Evolutionary conservation across 495 filamentous ascomycete genomes (phyloP).

Genomic region (Sporormia fimetaria): DNA sequence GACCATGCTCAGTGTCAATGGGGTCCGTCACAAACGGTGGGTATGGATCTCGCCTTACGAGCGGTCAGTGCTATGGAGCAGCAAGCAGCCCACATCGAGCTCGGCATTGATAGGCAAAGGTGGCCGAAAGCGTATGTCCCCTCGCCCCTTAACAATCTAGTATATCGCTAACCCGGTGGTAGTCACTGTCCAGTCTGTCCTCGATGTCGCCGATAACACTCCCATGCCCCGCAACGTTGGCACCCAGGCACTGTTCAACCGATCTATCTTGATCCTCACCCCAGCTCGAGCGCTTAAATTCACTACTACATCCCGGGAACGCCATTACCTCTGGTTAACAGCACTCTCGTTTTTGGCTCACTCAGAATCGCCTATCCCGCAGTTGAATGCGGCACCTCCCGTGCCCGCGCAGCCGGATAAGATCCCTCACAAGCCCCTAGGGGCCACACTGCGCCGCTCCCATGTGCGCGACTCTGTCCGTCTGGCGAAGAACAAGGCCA

Average conservation of each 20-base stretch:
- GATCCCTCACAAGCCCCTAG: slow-evolving; percentile 1
- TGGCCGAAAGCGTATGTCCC: slow-evolving; percentile 79
- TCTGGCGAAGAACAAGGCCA: slow-evolving; percentile 68
- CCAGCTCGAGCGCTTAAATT: slow-evolving; percentile 92
- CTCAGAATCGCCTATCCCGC: slow-evolving; percentile 45
- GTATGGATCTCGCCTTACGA: slow-evolving; percentile 98
- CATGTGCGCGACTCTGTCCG: slow-evolving; percentile 85
- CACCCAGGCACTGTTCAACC: slow-evolving; percentile 56
- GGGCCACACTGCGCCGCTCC: slow-evolving; percentile 39
- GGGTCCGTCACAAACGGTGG: slow-evolving; percentile 85
- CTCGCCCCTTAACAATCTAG: not conserved
- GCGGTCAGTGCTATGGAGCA: slow-evolving; percentile 93
- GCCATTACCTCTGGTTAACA: slow-evolving; percentile 92
- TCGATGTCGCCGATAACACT: slow-evolving; percentile 93
- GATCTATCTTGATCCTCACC: slow-evolving; percentile 90
- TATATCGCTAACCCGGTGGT: slow-evolving; percentile 23
- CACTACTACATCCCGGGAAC: slow-evolving; percentile 68
- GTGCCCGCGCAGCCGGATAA: slow-evolving; percentile 18
- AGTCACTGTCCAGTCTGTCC: slow-evolving; percentile 92
- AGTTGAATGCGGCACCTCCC: slow-evolving; percentile 19
- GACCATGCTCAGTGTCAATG: slow-evolving; percentile 44
- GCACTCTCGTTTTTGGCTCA: slow-evolving; percentile 89
- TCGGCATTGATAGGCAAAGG: slow-evolving; percentile 86
- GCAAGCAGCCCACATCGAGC: slow-evolving; percentile 84
- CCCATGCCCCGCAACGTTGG: slow-evolving; percentile 62